phyloP scores from a whole-genome alignment of 768 basidiomycete species.

The Mycena vulgaris region DNA sequence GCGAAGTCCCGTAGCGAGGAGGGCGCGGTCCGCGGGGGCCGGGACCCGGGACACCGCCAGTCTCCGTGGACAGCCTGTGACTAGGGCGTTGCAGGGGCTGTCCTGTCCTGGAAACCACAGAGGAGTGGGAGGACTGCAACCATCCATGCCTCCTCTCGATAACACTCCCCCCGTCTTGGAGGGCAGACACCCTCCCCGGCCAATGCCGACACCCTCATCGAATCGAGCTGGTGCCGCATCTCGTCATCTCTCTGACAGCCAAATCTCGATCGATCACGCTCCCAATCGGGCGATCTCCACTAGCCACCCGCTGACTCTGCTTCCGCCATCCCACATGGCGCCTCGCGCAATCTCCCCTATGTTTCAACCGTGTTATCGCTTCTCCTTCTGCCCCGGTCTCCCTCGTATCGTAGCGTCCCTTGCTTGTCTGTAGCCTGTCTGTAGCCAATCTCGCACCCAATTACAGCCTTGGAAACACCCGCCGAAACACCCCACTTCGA shows the following conservation, averaged over 20 bases:
- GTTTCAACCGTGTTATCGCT: background rate
- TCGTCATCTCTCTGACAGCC: constrained; percentile 3
- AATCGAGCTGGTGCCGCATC: background rate
- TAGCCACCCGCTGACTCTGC: background rate
- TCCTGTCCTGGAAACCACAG: too few species aligned
- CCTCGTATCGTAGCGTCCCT: too few species aligned
- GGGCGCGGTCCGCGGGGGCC: constrained; percentile 9
- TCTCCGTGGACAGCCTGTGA: too few species aligned
- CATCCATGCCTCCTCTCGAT: background rate
- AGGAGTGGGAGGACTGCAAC: too few species aligned
- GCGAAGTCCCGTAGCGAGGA: constrained; percentile 30
- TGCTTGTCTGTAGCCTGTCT: too few species aligned
- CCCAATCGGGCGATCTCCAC: constrained; percentile 1
- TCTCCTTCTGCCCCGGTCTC: too few species aligned
- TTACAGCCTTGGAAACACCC: too few species aligned
- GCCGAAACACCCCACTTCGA: too few species aligned
- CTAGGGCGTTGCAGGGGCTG: too few species aligned
- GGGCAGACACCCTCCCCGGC: too few species aligned
- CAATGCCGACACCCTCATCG: background rate
- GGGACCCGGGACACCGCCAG: background rate
- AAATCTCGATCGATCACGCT: background rate
- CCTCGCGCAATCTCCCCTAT: background rate
- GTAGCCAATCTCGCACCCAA: too few species aligned
- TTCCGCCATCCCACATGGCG: background rate
- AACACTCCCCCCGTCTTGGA: background rate